Conservation (phyloP, 2,329 filamentous ascomycete genomes). For the Cordyceps pruinosa region DNA sequence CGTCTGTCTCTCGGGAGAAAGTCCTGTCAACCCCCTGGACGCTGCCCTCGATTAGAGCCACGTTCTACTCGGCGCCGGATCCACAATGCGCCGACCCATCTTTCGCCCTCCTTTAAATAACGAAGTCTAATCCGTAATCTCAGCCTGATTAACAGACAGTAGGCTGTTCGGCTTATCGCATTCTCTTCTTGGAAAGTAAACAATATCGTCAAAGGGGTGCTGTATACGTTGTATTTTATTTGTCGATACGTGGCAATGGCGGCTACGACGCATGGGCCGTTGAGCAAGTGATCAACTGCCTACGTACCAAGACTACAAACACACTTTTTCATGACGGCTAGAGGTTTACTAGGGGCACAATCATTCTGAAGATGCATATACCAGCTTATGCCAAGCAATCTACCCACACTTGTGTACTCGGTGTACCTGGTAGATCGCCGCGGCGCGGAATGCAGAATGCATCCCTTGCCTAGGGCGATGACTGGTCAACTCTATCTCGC, state of each 20-base stretch:
- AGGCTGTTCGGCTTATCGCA: too few species aligned
- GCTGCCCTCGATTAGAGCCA: constrained; percentile 9
- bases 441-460: constrained; percentile 9
- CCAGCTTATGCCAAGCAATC: constrained; percentile 7
- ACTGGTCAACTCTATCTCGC: constrained; percentile 6
- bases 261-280: too few species aligned
- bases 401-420: constrained; percentile 8
- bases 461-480: constrained; percentile 1
- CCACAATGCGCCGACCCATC: constrained; percentile 11
- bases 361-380: neutral
- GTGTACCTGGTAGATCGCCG: constrained; percentile 8
- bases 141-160: too few species aligned
- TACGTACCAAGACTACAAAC: neutral
- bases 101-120: constrained; percentile 3
- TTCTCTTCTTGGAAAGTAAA: too few species aligned
- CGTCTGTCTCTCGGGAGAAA: constrained; percentile 3
- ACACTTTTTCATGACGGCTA: neutral
- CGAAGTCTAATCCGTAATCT: constrained; percentile 7
- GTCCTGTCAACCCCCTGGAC: constrained; percentile 3
- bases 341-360: neutral
- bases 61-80: constrained; percentile 11
- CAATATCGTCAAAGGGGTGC: too few species aligned
- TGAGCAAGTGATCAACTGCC: too few species aligned
- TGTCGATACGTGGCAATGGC: too few species aligned
- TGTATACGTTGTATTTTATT: too few species aligned